phyloP scores from a whole-genome alignment of 164 flowering plant species.

The Santalum album region DNA sequence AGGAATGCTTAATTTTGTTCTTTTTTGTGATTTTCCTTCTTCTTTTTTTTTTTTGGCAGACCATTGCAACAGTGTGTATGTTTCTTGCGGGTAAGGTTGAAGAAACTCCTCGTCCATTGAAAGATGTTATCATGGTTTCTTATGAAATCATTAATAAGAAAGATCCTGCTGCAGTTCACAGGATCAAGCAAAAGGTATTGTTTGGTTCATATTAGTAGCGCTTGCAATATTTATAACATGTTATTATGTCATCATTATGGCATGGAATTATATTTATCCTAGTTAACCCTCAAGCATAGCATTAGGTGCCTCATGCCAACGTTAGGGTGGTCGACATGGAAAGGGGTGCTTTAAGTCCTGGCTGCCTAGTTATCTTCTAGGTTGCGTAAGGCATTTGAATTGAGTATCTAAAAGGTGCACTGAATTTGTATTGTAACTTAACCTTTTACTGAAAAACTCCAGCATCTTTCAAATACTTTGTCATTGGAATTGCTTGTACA shows the following conservation, averaged over 20 bases:
- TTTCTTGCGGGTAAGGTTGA: conserved; percentile 88
- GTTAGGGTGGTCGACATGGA: no score
- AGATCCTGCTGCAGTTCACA: conserved; percentile 63
- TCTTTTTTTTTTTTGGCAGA: conserved; percentile 29
- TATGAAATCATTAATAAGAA: conserved; percentile 69
- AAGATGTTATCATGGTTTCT: conserved; percentile 70
- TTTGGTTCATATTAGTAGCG: not conserved
- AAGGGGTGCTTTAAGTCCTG: no score
- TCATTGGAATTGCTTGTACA: no score
- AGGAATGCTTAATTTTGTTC: no score
- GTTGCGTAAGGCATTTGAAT: no score
- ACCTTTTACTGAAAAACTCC: no score
- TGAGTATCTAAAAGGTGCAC: no score
- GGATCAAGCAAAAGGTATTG: conserved; percentile 68
- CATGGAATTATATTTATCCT: not conserved
- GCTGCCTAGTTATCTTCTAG: no score
- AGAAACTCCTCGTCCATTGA: conserved; percentile 73
- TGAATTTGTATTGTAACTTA: no score
- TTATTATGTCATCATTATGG: not conserved
- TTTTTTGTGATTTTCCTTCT: no score
- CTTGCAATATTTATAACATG: not conserved
- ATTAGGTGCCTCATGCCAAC: no score
- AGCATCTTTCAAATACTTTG: no score
- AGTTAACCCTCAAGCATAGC: not conserved
- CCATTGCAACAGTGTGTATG: conserved; percentile 76